These are phyloP conservation scores for Hypoxylon lenormandii DNA, from an alignment of 495 filamentous ascomycete genomes.

Conservation along the genomic window DNA sequence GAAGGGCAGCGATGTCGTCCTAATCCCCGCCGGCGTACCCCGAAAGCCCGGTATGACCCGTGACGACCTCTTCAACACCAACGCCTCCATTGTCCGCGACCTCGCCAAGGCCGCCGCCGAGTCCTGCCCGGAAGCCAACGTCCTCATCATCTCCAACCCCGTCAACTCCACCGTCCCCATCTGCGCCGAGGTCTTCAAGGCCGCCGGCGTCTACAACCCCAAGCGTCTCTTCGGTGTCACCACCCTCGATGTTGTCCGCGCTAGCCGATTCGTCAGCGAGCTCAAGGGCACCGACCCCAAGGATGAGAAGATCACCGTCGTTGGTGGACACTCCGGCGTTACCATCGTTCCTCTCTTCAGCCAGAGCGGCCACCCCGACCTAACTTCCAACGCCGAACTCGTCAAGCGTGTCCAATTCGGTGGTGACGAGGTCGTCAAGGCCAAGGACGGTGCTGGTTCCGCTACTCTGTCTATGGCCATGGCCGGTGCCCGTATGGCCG, in stretches of 20 bases:
- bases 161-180: conserved; percentile 99
- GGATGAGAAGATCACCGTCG: conserved; percentile 91
- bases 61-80: conserved; percentile 99
- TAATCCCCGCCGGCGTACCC: conserved; percentile 97
- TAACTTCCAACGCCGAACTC: conserved; percentile 79
- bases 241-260: conserved; percentile 98
- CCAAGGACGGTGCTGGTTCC: conserved; percentile 97
- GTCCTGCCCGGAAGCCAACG: conserved; percentile 87
- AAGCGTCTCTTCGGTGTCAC: conserved; percentile 99
- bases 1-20: conserved; percentile 88
- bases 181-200: conserved; percentile 95
- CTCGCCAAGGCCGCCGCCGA: conserved; percentile 95
- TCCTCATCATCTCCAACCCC: conserved; percentile 98
- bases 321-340: conserved; percentile 96
- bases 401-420: conserved; percentile 98
- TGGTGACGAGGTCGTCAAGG: conserved; percentile 99
- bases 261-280: conserved; percentile 95
- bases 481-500: conserved; percentile 96
- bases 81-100: conserved; percentile 98
- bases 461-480: conserved; percentile 99
- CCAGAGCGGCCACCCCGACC: conserved; percentile 86
- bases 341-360: conserved; percentile 98
- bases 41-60: conserved; percentile 99
- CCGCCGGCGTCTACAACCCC: conserved; percentile 93
- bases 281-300: conserved; percentile 88